Evolutionary conservation across 805 yeast species (phyloP).

Genomic region (Candida cerambycidarum): DNA sequence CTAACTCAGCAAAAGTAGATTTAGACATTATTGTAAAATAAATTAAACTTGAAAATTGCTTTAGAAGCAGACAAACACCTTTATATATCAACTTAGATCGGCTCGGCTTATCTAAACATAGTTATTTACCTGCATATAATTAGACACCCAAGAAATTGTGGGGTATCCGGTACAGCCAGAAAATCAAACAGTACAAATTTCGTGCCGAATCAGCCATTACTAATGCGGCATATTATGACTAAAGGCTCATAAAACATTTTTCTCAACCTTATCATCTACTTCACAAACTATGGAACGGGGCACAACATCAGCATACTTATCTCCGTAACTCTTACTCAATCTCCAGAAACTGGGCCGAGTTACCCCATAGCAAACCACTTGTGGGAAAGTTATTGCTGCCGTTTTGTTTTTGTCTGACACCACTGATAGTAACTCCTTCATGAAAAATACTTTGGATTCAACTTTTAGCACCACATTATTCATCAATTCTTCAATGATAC

Average conservation of each 20-base stretch:
- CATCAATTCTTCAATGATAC: constrained; percentile 8
- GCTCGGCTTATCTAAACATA: too few species aligned
- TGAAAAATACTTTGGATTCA: constrained; percentile 4
- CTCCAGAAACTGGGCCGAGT: constrained; percentile 4
- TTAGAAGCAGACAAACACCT: too few species aligned
- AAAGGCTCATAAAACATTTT: constrained; percentile 4
- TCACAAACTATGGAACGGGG: constrained; percentile 8
- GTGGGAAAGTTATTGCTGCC: constrained; percentile 5
- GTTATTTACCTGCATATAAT: too few species aligned
- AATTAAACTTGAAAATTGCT: too few species aligned
- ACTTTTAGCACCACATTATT: constrained; percentile 5
- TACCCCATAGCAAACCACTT: constrained; percentile 4
- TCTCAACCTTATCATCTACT: constrained; percentile 4
- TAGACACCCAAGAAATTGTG: too few species aligned
- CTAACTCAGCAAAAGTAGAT: too few species aligned
- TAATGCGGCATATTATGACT: background rate
- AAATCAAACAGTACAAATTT: background rate
- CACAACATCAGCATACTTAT: constrained; percentile 8
- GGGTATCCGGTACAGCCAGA: constrained; percentile 1
- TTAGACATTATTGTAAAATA: too few species aligned
- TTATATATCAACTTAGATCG: too few species aligned
- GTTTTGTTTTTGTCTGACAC: constrained; percentile 3
- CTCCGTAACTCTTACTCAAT: constrained; percentile 8
- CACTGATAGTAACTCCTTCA: constrained; percentile 4
- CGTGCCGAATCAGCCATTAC: background rate